Evolutionary conservation across 202 grass and related monocot genomes (phyloP).

Genomic region (Brachypodium distachyon): DNA sequence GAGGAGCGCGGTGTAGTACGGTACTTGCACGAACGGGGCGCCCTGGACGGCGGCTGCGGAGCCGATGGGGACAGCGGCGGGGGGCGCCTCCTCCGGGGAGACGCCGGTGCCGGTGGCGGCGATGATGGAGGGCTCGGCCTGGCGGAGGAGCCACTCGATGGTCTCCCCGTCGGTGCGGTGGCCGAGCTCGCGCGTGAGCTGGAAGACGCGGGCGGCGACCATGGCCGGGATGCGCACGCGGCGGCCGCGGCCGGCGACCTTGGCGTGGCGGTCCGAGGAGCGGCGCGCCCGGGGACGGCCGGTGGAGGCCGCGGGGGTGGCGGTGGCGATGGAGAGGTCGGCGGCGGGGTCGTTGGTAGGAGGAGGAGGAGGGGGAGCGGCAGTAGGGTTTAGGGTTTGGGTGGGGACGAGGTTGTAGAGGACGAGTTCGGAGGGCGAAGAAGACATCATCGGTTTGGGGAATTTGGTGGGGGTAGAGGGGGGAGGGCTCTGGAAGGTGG

Average conservation of each 20-base stretch:
- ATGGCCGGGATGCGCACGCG: slow-evolving; percentile 61
- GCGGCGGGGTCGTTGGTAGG: background rate
- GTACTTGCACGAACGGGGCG: background rate
- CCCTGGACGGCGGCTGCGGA: background rate
- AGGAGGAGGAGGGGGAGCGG: background rate
- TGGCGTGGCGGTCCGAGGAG: slow-evolving; percentile 35
- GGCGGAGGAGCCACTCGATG: slow-evolving; percentile 79
- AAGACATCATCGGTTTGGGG: slow-evolving; percentile 20
- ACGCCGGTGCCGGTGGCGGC: slow-evolving; percentile 55
- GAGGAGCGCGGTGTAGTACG: slow-evolving; percentile 62
- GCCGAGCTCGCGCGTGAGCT: slow-evolving; percentile 66
- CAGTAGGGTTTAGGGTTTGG: slow-evolving; percentile 42
- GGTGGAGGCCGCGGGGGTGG: background rate
- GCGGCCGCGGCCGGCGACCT: slow-evolving; percentile 56
- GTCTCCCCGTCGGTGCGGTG: slow-evolving; percentile 66
- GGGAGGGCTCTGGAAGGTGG: slow-evolving; percentile 14
- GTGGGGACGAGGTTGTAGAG: slow-evolving; percentile 38
- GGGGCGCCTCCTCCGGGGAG: slow-evolving; percentile 34
- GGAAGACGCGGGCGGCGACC: slow-evolving; percentile 73
- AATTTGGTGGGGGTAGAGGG: too few species aligned
- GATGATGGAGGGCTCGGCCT: slow-evolving; percentile 69
- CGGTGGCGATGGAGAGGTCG: background rate
- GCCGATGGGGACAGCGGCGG: background rate
- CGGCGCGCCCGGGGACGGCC: background rate
- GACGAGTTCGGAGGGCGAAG: slow-evolving; percentile 18